These are phyloP conservation scores for Annona cherimola DNA, from an alignment of 164 flowering plant genomes.

Conservation along the genomic window DNA sequence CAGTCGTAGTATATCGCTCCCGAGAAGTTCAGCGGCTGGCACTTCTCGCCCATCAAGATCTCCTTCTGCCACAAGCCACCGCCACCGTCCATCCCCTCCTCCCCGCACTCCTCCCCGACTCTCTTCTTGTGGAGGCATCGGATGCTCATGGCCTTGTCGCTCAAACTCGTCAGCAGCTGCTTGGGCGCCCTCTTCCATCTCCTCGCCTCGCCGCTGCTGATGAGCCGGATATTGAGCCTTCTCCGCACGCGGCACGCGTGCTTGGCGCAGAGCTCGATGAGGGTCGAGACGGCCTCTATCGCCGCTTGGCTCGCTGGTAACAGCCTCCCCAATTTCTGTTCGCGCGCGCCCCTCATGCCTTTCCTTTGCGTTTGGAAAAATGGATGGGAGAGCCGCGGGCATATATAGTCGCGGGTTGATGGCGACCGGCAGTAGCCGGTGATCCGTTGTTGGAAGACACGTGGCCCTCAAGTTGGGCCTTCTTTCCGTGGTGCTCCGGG, in stretches of 20 bases:
- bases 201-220: background rate
- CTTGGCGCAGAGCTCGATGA: slow-evolving; percentile 37
- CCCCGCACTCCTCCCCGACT: background rate
- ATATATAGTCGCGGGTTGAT: background rate
- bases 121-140: slow-evolving; percentile 16
- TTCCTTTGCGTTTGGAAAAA: background rate
- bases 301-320: slow-evolving; percentile 1
- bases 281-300: slow-evolving; percentile 27
- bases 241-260: slow-evolving; percentile 22
- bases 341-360: slow-evolving; percentile 4
- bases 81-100: slow-evolving; percentile 24
- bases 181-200: slow-evolving; percentile 13
- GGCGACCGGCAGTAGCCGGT: background rate
- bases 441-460: background rate
- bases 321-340: too few species aligned
- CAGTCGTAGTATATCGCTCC: slow-evolving; percentile 63
- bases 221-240: slow-evolving; percentile 8
- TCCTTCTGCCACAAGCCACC: slow-evolving; percentile 56
- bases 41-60: slow-evolving; percentile 72
- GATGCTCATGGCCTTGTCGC: slow-evolving; percentile 42
- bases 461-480: background rate
- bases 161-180: slow-evolving; percentile 34
- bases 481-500: background rate
- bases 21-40: slow-evolving; percentile 71
- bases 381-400: background rate